phyloP scores from a whole-genome alignment of 1,139 yeast species.

The Maudiozyma humilis region DNA sequence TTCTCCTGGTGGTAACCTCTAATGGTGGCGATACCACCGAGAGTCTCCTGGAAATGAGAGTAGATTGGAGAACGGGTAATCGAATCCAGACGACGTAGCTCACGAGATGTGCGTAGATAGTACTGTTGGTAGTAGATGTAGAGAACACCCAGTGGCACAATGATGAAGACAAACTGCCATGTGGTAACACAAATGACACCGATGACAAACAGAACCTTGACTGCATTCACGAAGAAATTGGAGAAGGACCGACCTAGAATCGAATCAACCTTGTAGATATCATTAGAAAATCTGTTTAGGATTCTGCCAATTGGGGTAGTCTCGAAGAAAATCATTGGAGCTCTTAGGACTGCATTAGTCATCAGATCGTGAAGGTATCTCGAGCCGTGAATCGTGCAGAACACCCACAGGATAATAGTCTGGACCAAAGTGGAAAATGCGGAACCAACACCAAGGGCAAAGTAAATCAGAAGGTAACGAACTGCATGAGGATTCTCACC shows the following conservation, averaged over 20 bases:
- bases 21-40: constrained; percentile 82
- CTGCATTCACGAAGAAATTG: constrained; percentile 66
- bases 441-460: constrained; percentile 63
- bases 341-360: constrained; percentile 74
- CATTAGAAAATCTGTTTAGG: constrained; percentile 87
- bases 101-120: constrained; percentile 85
- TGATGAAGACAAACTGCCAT: constrained; percentile 71
- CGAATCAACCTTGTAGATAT: constrained; percentile 87
- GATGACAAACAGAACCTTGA: constrained; percentile 73
- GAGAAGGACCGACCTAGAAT: constrained; percentile 74
- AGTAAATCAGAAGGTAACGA: constrained; percentile 67
- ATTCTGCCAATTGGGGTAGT: constrained; percentile 95
- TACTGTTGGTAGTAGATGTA: constrained; percentile 83
- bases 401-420: constrained; percentile 67
- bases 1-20: constrained; percentile 76
- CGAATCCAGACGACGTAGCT: constrained; percentile 87
- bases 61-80: constrained; percentile 88
- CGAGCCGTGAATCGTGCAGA: constrained; percentile 80
- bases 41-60: constrained; percentile 94
- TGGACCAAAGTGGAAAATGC: constrained; percentile 57
- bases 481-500: constrained; percentile 67
- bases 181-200: constrained; percentile 80
- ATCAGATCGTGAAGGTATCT: constrained; percentile 65
- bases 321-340: constrained; percentile 96
- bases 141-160: constrained; percentile 61